Conservation (phyloP, 169 alveolate genomes). For the Eimeria acervulina region DNA sequence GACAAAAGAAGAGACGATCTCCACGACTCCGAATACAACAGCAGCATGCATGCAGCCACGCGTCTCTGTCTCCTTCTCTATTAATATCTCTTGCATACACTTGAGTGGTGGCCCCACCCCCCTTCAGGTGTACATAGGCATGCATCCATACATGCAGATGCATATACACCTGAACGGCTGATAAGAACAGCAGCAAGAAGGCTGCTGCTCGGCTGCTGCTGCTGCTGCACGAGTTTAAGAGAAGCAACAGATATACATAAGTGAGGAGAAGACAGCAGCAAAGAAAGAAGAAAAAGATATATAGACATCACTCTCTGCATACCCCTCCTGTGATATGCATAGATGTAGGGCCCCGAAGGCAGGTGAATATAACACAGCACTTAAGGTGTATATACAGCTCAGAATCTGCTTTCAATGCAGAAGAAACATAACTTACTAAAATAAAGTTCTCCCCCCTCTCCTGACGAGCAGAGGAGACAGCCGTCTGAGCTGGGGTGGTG, state of each 20-base stretch:
- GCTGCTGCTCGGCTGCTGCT: too few species aligned
- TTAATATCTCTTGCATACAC: neutral
- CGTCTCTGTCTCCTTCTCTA: too few species aligned
- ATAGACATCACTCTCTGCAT: too few species aligned
- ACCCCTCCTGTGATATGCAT: too few species aligned
- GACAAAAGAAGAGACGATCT: neutral
- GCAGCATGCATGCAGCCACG: neutral
- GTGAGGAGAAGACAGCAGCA: neutral
- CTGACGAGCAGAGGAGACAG: slow-evolving; percentile 11
- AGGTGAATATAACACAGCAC: too few species aligned
- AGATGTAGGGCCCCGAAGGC: too few species aligned
- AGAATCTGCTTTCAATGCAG: neutral
- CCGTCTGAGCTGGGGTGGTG: slow-evolving; percentile 2
- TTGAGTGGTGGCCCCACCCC: too few species aligned
- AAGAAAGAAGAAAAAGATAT: neutral
- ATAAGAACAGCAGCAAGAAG: neutral
- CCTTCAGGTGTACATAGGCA: too few species aligned
- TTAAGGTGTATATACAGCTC: neutral
- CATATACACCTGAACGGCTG: neutral
- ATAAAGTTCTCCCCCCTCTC: neutral
- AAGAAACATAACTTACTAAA: neutral
- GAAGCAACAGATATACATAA: neutral
- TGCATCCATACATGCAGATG: too few species aligned
- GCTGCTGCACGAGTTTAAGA: neutral
- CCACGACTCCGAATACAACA: neutral